Evolutionary conservation across 768 basidiomycete species (phyloP), one percentile per base, ranked within the genome.

Genomic region (Hemileccinum impolitum): DNA sequence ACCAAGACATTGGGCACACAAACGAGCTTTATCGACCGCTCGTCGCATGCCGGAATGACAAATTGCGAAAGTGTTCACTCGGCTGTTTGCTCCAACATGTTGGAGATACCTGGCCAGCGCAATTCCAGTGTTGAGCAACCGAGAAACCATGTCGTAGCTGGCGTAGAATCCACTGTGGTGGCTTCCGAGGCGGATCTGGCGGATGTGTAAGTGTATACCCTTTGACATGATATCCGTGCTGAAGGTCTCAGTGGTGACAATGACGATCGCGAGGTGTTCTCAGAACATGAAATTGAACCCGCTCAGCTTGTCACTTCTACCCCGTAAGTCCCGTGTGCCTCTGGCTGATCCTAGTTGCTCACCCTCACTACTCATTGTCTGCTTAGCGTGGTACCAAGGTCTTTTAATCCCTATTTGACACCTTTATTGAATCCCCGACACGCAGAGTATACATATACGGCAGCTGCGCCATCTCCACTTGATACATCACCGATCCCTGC

Each of bases 391-490:
- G 63, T 45, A 4, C 32, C 47, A 32, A 59, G 51, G 45, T 34
- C 43, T 23, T 48, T 53, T 6, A 65, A 63, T 41, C 63, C 60
- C 1, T 63, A 63, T 35, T 40, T 63, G 62, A 63, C 62, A 17
- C 62, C 62, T 0, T 1, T 62, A 21, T 63, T 59, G n/a, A 62
- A 64, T 39, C 51, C 62, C 17, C 56, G 61, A 32, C 44, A 32
- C 18, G 39, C 25, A 4, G 37, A 41, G 34, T n/a, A 47, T 40
- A 2, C 13, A 13, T 18, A 45, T 40, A 2, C 13, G 13, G 40
- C 31, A 28, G 11, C 18, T 14, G 18, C 37, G 10, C 37, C 41
- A 18, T 46, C 38, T 39, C 37, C 18, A 9, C 36, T 36, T 13
- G 11, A 43, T 14, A 15, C 19, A 1, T 47, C 59, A 14, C 61